A percentile compares a stretch with the other conserved stretches of the same genome.
These are phyloP conservation scores for Apiotrichum gracile DNA, from an alignment of 1,284 basidiomycete genomes.

Conservation along the genomic window DNA sequence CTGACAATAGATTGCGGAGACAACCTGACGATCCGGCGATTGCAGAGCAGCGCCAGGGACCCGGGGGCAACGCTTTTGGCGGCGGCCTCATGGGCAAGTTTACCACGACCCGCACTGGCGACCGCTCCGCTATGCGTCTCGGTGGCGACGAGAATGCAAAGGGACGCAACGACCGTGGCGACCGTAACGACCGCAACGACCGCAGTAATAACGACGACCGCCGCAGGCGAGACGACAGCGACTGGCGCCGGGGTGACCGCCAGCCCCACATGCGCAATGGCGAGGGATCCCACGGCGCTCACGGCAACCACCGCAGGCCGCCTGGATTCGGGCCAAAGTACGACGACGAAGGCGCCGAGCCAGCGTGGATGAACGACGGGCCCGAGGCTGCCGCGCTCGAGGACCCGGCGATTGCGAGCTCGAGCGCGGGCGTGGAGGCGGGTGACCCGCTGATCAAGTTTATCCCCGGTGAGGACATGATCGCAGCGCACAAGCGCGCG, in stretches of 20 bases:
- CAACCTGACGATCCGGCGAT: conserved; percentile 21
- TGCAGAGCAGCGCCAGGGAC: conserved; percentile 5
- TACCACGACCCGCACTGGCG: conserved; percentile 18
- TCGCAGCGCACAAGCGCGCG: conserved; percentile 37
- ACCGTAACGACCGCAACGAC: conserved; percentile 1
- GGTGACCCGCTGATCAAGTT: conserved; percentile 29
- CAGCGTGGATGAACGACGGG: conserved; percentile 43
- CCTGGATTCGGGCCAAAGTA: conserved; percentile 6
- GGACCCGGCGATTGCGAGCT: conserved; percentile 27
- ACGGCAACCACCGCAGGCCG: background rate
- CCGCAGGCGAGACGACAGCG: conserved; percentile 10
- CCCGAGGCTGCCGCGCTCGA: conserved; percentile 9
- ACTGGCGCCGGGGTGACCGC: conserved; percentile 17
- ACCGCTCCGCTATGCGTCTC: conserved; percentile 18
- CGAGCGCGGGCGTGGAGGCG: background rate
- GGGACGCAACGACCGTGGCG: background rate
- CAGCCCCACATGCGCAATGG: conserved; percentile 9
- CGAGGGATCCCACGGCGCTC: conserved; percentile 8
- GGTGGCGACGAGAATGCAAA: conserved; percentile 23
- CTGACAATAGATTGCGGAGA: conserved; percentile 15
- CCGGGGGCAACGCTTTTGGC: conserved; percentile 9
- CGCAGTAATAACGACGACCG: background rate
- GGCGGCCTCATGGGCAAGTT: conserved; percentile 36
- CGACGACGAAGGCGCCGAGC: conserved; percentile 34
- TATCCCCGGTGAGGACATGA: conserved; percentile 41